These are phyloP conservation scores for Trypanosoma mega DNA, from an alignment of 208 protist species.

Conservation along the genomic window DNA sequence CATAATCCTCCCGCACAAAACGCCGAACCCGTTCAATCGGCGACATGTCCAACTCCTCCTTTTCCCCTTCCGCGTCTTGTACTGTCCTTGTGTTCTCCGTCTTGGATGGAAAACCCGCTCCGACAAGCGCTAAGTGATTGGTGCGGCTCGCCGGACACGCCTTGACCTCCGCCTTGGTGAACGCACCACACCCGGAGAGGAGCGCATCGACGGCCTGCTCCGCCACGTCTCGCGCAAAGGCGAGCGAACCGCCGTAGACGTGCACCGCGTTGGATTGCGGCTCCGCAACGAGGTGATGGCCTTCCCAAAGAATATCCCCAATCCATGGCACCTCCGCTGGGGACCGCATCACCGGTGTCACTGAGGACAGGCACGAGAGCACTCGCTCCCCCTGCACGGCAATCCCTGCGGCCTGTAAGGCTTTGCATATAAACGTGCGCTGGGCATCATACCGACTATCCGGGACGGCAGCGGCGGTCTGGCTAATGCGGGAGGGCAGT, in stretches of 20 bases:
- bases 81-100: slow-evolving; percentile 15
- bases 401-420: slow-evolving; percentile 47
- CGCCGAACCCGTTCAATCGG: slow-evolving; percentile 11
- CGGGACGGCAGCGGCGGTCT: not conserved
- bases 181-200: slow-evolving; percentile 23
- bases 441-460: not conserved
- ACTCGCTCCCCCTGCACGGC: slow-evolving; percentile 34
- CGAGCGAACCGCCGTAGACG: slow-evolving; percentile 65
- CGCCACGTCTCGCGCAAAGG: slow-evolving; percentile 57
- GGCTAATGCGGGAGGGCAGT: slow-evolving; percentile 10
- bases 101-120: slow-evolving; percentile 5
- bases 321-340: slow-evolving; percentile 40
- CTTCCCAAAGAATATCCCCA: slow-evolving; percentile 38
- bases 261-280: slow-evolving; percentile 38
- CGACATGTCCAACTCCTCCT: not conserved
- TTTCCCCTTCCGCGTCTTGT: too few relatives aligned
- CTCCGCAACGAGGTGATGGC: slow-evolving; percentile 46
- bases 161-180: slow-evolving; percentile 16
- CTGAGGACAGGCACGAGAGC: slow-evolving; percentile 61
- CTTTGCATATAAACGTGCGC: slow-evolving; percentile 20
- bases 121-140: slow-evolving; percentile 23
- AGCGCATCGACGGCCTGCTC: slow-evolving; percentile 54
- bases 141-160: slow-evolving; percentile 35
- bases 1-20: slow-evolving; percentile 50
- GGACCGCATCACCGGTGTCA: slow-evolving; percentile 44